Percentiles rank a stretch among this genome's conserved stretches.
Conservation (phyloP, 2,329 filamentous ascomycete genomes). For the Alternaria novae-zelandiae region DNA sequence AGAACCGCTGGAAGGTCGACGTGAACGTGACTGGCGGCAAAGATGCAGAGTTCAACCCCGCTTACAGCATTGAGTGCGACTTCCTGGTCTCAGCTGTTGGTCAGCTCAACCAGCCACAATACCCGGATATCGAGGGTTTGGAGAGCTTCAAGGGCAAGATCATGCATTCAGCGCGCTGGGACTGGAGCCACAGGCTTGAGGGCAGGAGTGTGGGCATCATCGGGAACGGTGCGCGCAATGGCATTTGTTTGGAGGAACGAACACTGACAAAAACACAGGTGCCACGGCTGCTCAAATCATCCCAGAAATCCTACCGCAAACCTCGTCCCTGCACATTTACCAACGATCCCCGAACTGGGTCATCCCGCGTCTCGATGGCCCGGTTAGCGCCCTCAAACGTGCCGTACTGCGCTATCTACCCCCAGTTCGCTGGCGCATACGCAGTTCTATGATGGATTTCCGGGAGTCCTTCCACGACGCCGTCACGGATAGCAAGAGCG, state of each 20-base stretch:
- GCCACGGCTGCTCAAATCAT: conserved; percentile 66
- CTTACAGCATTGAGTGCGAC: conserved; percentile 62
- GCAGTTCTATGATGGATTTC: conserved; percentile 62
- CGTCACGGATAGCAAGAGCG: conserved; percentile 51
- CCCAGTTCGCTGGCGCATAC: conserved; percentile 57
- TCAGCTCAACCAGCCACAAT: conserved; percentile 62
- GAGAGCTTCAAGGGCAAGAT: conserved; percentile 59
- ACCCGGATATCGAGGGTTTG: conserved; percentile 57
- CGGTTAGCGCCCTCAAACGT: conserved; percentile 53
- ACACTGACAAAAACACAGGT: conserved; percentile 38
- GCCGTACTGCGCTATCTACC: conserved; percentile 59
- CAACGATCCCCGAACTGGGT: conserved; percentile 67
- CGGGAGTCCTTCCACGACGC: conserved; percentile 58
- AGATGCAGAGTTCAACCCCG: conserved; percentile 60
- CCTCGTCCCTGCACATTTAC: conserved; percentile 60
- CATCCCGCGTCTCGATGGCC: conserved; percentile 59
- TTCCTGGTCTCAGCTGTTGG: conserved; percentile 66
- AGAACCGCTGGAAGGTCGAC: conserved; percentile 59
- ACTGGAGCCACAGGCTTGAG: conserved; percentile 62
- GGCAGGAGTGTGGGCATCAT: conserved; percentile 65
- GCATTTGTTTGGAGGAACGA: background rate
- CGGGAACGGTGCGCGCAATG: conserved; percentile 58
- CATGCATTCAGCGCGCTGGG: conserved; percentile 66
- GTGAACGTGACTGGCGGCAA: conserved; percentile 60
- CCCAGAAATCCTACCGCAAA: conserved; percentile 61